Base-by-base conservation (phyloP, 2,329 filamentous ascomycete species). In the Onygenales sp. region DNA sequence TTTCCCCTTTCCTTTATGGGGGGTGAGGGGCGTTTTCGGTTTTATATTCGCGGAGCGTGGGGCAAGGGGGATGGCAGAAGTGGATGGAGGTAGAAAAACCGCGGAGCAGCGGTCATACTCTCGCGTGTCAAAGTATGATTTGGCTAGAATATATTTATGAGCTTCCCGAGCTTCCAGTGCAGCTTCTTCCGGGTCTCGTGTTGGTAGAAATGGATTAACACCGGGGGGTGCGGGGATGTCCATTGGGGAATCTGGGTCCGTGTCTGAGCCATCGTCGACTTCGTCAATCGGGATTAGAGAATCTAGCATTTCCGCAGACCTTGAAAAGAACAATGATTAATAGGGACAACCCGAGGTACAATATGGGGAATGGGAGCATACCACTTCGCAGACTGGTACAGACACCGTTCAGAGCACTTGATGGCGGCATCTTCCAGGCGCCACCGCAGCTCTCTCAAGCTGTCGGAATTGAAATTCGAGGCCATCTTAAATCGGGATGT, bases 301-400 rank as follows among this genome's bases (percentile, higher is more conserved):
- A 64, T 87, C 88, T 54, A 97, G 82, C 60, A 97, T 83, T 73
- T 98, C 93, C 62, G 93, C 92, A 47, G 91, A 88, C 92, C 92
- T 96, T 65, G 40, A 57, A 14, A 42, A 46, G 34, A 4, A 36
- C 39, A 52, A 57, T 49, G 27, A 27, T 39, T 33, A 31, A 11
- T 40, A 13, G 6, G 47, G 17, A 8, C 36, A 31, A 32, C 8
- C 31, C 11, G 13, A 13, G 21, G n/a, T 10, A 8, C 21, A 40
- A 13, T 40, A 14, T 33, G 49, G 40, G 32, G 34, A 49, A 51
- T 13, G 49, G 40, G 39, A 14, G 36, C 64, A 39, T 64, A 95
- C 93, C 93, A 98, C 83, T 97, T 97, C 32, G 93, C 86, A 6
- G 92, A 93, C 64, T 96, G 91, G 65, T 96, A 97, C 10, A 98